Evolutionary conservation across 129 eudicot species (phyloP), one percentile per base, ranked within the genome.

Genomic region (Pittosporum tobira): DNA sequence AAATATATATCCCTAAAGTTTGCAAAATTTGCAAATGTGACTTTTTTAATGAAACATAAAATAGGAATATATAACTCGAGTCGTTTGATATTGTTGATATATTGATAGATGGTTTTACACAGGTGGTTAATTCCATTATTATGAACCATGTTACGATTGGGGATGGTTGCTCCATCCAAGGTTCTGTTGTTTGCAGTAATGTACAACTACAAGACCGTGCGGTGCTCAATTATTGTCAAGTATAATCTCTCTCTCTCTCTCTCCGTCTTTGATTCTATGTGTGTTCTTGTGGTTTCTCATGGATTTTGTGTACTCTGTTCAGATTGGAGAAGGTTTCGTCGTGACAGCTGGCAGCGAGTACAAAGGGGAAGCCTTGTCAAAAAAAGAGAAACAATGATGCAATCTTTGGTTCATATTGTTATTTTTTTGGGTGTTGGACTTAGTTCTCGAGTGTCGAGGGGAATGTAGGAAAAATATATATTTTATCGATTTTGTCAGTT

Each of bases 291-390:
- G 4, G 14, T 61, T 49, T 13, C 8, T 46, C 46, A 26, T 46
- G 24, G 14, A 29, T n/a, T 48, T 36, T 20, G 36, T 45, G 16
- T 6, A 1, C 26, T 38, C 22, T 16, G 24, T 66, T 51, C 75
- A 90, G 97, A 74, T 90, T 68, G 97, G 95, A 62, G 97, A 89
- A 40, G 89, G 87, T 62, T 90, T 65, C 64, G 97, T 85, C 61
- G 82, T 90, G 18, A 60, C 89, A 16, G 78, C 95, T 19, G 94
- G 97, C 19, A 78, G 95, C 27, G 94, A 82, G 46, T 54, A 82
- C 77, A 90, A 78, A 49, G 95, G 95, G 25, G 97, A 90, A 57
- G 56, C 89, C 5, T 73, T 90, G 71, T 83, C 95, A n/a, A 83
- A 71, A 71, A 85, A 82, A 71, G 79, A 90, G 62, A 77, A 75